Percentiles rank a stretch among this genome's conserved stretches.
Evolutionary conservation across 805 yeast species (phyloP).

Genomic region (Sugiyamaella americana): DNA sequence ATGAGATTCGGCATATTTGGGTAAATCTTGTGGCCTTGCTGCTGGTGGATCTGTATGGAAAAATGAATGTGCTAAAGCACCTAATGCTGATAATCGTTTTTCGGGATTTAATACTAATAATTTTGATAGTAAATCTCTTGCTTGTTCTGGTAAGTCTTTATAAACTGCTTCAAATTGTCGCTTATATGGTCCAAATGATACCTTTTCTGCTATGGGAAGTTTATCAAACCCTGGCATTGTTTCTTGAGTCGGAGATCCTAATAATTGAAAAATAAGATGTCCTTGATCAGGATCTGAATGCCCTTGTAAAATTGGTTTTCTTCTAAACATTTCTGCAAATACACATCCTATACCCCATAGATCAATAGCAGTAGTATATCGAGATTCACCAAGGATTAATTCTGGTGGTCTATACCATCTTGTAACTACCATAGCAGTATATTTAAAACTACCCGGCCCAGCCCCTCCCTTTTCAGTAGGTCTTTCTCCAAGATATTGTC

Average conservation of each 20-base stretch:
- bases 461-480: conserved; percentile 47
- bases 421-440: conserved; percentile 79
- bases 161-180: conserved; percentile 39
- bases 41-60: conserved; percentile 67
- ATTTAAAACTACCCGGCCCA: conserved; percentile 34
- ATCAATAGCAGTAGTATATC: conserved; percentile 91
- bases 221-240: conserved; percentile 56
- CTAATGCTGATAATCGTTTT: conserved; percentile 69
- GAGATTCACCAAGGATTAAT: conserved; percentile 73
- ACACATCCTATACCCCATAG: conserved; percentile 98
- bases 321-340: conserved; percentile 80
- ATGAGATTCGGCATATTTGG: conserved; percentile 78
- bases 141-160: conserved; percentile 23
- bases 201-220: conserved; percentile 41
- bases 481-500: conserved; percentile 56
- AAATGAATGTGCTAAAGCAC: conserved; percentile 66
- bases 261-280: conserved; percentile 64
- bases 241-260: conserved; percentile 68
- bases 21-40: conserved; percentile 46
- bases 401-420: conserved; percentile 99
- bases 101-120: conserved; percentile 66
- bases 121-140: conserved; percentile 43
- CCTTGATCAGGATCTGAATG: conserved; percentile 84
- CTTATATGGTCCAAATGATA: conserved; percentile 23
- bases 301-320: conserved; percentile 81